Conservation (phyloP, 1,139 yeast species). For the Blastobotrys proliferans region DNA sequence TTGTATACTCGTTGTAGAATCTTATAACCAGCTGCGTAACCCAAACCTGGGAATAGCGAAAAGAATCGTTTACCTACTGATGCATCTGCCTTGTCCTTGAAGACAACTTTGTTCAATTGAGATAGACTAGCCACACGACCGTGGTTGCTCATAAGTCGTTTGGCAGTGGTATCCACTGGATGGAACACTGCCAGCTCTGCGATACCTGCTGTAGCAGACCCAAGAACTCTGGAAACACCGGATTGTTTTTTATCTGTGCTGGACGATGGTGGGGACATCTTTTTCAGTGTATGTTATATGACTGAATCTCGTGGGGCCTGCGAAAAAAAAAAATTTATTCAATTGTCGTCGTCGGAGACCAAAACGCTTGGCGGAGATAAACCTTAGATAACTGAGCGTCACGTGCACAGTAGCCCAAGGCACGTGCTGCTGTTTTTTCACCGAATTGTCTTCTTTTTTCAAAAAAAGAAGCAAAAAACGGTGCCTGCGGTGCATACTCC, state of each 20-base stretch:
- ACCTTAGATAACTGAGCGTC: no score
- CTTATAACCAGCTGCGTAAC: conserved; percentile 97
- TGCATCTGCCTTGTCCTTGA: conserved; percentile 74
- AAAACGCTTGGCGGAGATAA: no score
- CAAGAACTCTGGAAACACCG: conserved; percentile 84
- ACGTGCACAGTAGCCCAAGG: no score
- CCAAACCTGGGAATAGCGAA: conserved; percentile 94
- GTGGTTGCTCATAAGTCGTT: conserved; percentile 94
- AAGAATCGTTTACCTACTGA: conserved; percentile 66
- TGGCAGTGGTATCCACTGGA: conserved; percentile 97
- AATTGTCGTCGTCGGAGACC: no score
- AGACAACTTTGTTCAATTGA: conserved; percentile 80
- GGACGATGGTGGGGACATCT: conserved; percentile 37
- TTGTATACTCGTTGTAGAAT: conserved; percentile 96
- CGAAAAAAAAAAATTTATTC: neutral
- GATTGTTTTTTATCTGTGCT: conserved; percentile 76
- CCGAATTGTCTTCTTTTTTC: no score
- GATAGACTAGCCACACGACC: conserved; percentile 56
- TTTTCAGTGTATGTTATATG: conserved; percentile 1
- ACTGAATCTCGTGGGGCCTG: neutral
- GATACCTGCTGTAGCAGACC: conserved; percentile 97
- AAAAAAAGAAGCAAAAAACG: no score
- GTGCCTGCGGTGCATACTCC: no score
- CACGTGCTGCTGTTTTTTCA: no score
- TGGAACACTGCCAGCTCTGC: conserved; percentile 96